Conservation (phyloP, 2,329 filamentous ascomycete species). For the Pseudogymnoascus sp. region DNA sequence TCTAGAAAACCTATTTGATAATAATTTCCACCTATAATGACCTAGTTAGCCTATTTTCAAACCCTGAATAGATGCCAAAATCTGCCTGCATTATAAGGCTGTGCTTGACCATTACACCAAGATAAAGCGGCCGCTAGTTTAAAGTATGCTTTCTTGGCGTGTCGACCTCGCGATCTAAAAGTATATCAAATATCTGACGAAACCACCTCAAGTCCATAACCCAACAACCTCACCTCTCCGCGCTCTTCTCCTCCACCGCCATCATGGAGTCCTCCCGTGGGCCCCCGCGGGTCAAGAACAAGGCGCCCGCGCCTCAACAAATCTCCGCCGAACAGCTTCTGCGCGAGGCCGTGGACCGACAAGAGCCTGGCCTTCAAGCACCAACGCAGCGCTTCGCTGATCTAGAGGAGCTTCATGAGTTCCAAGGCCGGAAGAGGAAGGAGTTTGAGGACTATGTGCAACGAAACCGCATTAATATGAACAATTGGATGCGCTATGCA, state of each 20-base stretch:
- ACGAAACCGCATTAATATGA: conserved; percentile 89
- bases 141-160: conserved; percentile 3
- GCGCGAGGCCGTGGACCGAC: conserved; percentile 91
- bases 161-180: conserved; percentile 1
- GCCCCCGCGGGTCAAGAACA: conserved; percentile 96
- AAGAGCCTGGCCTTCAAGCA: conserved; percentile 79
- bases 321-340: conserved; percentile 97
- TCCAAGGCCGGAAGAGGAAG: conserved; percentile 88
- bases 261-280: conserved; percentile 85
- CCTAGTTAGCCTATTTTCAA: neutral
- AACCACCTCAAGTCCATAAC: neutral
- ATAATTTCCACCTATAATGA: neutral
- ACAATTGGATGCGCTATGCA: conserved; percentile 98
- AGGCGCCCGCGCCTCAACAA: conserved; percentile 82
- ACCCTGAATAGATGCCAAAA: neutral
- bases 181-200: conserved; percentile 6
- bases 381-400: conserved; percentile 94
- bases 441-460: conserved; percentile 98
- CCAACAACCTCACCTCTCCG: neutral
- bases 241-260: conserved; percentile 17
- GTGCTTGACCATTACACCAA: neutral
- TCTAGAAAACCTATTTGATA: neutral
- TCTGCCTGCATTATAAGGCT: neutral
- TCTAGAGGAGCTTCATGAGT: conserved; percentile 95
- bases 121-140: neutral